A percentile compares a stretch with the other conserved stretches of the same genome.
These are phyloP conservation scores for Simplicillium aogashimaense DNA, from an alignment of 2,329 filamentous ascomycete species.

Conservation along the genomic window DNA sequence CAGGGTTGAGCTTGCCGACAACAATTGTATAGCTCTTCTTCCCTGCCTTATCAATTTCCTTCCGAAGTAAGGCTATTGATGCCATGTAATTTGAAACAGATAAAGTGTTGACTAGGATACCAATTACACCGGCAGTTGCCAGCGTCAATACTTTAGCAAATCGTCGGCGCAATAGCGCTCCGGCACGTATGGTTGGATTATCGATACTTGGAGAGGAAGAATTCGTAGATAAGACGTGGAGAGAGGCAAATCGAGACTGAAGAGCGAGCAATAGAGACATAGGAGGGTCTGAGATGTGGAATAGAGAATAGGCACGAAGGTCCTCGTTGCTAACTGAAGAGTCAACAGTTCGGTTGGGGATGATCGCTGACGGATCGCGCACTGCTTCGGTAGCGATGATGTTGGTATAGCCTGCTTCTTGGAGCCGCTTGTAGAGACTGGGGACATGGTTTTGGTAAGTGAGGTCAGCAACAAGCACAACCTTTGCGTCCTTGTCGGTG, in stretches of 20 bases:
- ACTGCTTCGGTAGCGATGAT: slow-evolving; percentile 62
- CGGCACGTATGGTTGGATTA: slow-evolving; percentile 32
- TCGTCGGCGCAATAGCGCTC: slow-evolving; percentile 61
- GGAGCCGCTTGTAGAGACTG: slow-evolving; percentile 43
- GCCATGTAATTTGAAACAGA: slow-evolving; percentile 83
- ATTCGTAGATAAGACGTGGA: slow-evolving; percentile 66
- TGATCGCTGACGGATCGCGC: slow-evolving; percentile 66
- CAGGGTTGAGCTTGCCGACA: slow-evolving; percentile 90
- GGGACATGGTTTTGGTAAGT: slow-evolving; percentile 71
- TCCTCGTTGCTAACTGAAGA: slow-evolving; percentile 26
- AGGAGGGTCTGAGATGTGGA: slow-evolving; percentile 76
- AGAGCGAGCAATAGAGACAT: slow-evolving; percentile 79
- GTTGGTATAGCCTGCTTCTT: slow-evolving; percentile 55
- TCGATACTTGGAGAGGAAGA: slow-evolving; percentile 42
- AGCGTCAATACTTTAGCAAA: slow-evolving; percentile 81
- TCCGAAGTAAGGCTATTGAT: slow-evolving; percentile 65
- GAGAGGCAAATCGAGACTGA: slow-evolving; percentile 66
- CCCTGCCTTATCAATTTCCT: slow-evolving; percentile 64
- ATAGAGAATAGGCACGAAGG: slow-evolving; percentile 62
- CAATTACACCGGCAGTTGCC: slow-evolving; percentile 73
- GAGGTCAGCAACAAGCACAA: slow-evolving; percentile 82
- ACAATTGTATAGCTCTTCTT: slow-evolving; percentile 97
- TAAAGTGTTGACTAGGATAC: slow-evolving; percentile 92
- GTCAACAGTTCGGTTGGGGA: slow-evolving; percentile 66
- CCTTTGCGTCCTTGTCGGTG: slow-evolving; percentile 47